Percentiles rank a stretch among this genome's conserved stretches.
Evolutionary conservation across 164 flowering plant species (phyloP).

Genomic region (Vitis riparia): DNA sequence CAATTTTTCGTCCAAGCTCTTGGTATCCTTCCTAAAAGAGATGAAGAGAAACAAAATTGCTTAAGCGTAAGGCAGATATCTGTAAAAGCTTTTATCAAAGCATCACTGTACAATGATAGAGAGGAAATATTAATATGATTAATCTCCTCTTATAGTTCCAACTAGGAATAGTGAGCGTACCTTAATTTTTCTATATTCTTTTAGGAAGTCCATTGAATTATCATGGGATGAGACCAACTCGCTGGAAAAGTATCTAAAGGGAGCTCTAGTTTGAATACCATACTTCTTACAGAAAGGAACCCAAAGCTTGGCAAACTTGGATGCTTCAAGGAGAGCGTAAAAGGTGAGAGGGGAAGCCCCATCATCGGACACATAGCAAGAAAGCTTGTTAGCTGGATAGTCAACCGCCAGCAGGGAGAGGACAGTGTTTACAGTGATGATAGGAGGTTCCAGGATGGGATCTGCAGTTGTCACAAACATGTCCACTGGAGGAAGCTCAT

Average conservation of each 20-base stretch:
- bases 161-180: slow-evolving; percentile 17
- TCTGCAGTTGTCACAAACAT: slow-evolving; percentile 78
- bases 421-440: slow-evolving; percentile 60
- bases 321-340: slow-evolving; percentile 51
- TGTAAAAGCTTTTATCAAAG: too few relatives aligned
- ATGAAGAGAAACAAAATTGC: not conserved
- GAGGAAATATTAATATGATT: too few relatives aligned
- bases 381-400: slow-evolving; percentile 64
- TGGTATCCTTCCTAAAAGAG: slow-evolving; percentile 40
- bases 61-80: too few relatives aligned
- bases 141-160: too few relatives aligned
- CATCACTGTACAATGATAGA: too few relatives aligned
- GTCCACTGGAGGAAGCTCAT: slow-evolving; percentile 66
- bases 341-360: slow-evolving; percentile 57
- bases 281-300: slow-evolving; percentile 71
- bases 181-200: slow-evolving; percentile 46
- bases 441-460: slow-evolving; percentile 57
- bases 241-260: slow-evolving; percentile 44
- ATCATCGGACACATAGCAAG: slow-evolving; percentile 73
- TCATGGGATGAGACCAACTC: not conserved
- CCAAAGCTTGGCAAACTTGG: slow-evolving; percentile 57
- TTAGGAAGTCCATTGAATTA: slow-evolving; percentile 28
- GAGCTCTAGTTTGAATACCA: slow-evolving; percentile 48
- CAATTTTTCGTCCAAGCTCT: slow-evolving; percentile 36
- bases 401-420: slow-evolving; percentile 63